A percentile compares a stretch with the other conserved stretches of the same genome.
Evolutionary conservation across 805 yeast genomes (phyloP).

Genomic region (Ogataea glucozyma): DNA sequence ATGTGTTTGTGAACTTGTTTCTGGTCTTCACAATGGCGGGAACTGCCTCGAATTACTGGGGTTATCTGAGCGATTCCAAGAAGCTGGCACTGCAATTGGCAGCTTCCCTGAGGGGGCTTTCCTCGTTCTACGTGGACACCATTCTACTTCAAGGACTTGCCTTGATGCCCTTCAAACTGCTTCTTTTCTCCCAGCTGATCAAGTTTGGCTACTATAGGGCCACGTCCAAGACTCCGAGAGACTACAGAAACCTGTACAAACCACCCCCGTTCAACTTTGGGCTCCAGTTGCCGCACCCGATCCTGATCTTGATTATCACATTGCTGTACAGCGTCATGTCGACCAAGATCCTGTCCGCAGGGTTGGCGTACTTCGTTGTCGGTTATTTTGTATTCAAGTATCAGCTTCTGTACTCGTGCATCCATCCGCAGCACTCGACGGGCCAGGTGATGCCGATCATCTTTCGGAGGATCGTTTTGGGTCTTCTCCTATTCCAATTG

Average conservation of each 20-base stretch:
- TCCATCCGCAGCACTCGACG: conserved; percentile 95
- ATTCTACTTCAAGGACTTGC: conserved; percentile 82
- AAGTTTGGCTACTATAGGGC: conserved; percentile 68
- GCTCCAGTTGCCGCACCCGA: conserved; percentile 86
- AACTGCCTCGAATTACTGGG: conserved; percentile 81
- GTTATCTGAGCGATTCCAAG: conserved; percentile 82
- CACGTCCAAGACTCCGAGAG: conserved; percentile 79
- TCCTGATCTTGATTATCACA: conserved; percentile 80
- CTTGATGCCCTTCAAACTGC: conserved; percentile 83
- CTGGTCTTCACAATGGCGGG: conserved; percentile 93
- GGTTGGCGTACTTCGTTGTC: conserved; percentile 75
- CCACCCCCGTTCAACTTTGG: conserved; percentile 96
- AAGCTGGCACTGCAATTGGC: conserved; percentile 87
- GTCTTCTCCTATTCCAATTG: conserved; percentile 79
- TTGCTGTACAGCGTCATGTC: conserved; percentile 87
- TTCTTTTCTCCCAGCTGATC: conserved; percentile 75
- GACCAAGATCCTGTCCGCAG: conserved; percentile 81
- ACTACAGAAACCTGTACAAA: conserved; percentile 67
- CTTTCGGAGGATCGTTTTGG: conserved; percentile 77
- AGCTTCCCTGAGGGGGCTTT: conserved; percentile 71
- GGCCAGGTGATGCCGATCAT: conserved; percentile 96
- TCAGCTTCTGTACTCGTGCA: conserved; percentile 84
- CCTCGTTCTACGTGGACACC: conserved; percentile 88
- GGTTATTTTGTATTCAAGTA: conserved; percentile 92
- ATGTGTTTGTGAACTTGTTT: conserved; percentile 90